Evolutionary conservation across 352 stramenopile genomes (phyloP).

Genomic region (Hyaloperonospora brassicae): DNA sequence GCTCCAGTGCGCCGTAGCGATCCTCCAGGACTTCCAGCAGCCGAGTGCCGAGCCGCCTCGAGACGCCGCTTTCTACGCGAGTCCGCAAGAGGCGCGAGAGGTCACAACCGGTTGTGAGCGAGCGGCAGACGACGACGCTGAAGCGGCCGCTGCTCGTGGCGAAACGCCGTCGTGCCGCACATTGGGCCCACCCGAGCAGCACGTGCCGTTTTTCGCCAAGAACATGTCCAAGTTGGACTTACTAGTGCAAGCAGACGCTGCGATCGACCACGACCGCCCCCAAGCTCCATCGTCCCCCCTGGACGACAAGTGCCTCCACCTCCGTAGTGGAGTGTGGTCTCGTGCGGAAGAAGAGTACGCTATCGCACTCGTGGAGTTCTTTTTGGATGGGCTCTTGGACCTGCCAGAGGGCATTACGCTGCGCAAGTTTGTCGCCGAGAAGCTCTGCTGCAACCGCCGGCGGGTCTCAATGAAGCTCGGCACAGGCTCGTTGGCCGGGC

Average conservation of each 20-base stretch:
- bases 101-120: no score
- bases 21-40: slow-evolving; percentile 57
- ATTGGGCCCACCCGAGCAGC: slow-evolving; percentile 5
- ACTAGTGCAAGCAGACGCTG: slow-evolving; percentile 61
- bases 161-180: slow-evolving; percentile 3
- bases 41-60: slow-evolving; percentile 6
- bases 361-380: slow-evolving; percentile 53
- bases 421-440: slow-evolving; percentile 59
- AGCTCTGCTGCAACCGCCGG: slow-evolving; percentile 53
- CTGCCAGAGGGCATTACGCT: slow-evolving; percentile 52
- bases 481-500: slow-evolving; percentile 48
- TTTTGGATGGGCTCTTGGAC: slow-evolving; percentile 44
- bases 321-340: slow-evolving; percentile 59
- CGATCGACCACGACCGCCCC: slow-evolving; percentile 33
- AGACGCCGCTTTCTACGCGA: neutral
- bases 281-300: slow-evolving; percentile 11
- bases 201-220: slow-evolving; percentile 12
- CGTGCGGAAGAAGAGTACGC: slow-evolving; percentile 58
- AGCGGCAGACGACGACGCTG: slow-evolving; percentile 1
- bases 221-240: slow-evolving; percentile 49
- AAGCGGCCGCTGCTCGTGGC: slow-evolving; percentile 2
- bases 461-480: slow-evolving; percentile 68
- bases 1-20: slow-evolving; percentile 51
- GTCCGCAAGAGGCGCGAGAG: no score
- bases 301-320: slow-evolving; percentile 18